Conservation (phyloP, 352 stramenopile genomes). For the Phytophthora europaea region DNA sequence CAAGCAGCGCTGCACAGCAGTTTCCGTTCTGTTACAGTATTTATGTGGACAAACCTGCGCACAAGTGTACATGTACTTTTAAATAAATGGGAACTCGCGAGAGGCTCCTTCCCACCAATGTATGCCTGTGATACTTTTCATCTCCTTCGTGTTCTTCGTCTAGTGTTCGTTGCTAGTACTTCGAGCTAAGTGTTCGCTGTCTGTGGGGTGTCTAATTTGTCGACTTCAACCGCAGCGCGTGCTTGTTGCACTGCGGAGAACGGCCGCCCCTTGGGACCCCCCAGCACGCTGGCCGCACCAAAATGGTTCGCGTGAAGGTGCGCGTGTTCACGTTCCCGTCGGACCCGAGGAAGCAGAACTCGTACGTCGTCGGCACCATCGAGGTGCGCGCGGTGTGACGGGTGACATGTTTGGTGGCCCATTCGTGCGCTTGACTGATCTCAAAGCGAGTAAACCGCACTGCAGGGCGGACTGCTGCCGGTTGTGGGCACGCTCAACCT, state of each 20-base stretch:
- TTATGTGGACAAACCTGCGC: constrained; percentile 40
- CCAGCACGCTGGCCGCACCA: background rate
- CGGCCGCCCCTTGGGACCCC: background rate
- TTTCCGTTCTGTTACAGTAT: constrained; percentile 34
- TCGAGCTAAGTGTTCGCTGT: no score
- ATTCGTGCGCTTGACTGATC: background rate
- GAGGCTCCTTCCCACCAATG: constrained; percentile 24
- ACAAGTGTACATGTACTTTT: constrained; percentile 38
- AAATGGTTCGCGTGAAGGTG: constrained; percentile 64
- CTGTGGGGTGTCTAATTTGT: no score
- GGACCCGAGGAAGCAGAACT: constrained; percentile 75
- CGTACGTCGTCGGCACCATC: constrained; percentile 77
- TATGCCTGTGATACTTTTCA: constrained; percentile 18
- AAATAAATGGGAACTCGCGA: constrained; percentile 26
- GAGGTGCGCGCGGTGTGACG: constrained; percentile 41
- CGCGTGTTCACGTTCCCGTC: constrained; percentile 84
- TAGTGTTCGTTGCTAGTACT: background rate
- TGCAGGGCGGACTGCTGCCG: constrained; percentile 64
- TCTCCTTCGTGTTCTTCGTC: no score
- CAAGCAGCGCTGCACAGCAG: background rate
- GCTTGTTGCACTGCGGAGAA: background rate
- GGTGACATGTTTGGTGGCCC: background rate
- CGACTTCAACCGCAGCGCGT: no score
- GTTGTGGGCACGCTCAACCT: constrained; percentile 75
- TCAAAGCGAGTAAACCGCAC: background rate